Conservation (phyloP, 2,329 filamentous ascomycete species). For the Penicillium sp. region DNA sequence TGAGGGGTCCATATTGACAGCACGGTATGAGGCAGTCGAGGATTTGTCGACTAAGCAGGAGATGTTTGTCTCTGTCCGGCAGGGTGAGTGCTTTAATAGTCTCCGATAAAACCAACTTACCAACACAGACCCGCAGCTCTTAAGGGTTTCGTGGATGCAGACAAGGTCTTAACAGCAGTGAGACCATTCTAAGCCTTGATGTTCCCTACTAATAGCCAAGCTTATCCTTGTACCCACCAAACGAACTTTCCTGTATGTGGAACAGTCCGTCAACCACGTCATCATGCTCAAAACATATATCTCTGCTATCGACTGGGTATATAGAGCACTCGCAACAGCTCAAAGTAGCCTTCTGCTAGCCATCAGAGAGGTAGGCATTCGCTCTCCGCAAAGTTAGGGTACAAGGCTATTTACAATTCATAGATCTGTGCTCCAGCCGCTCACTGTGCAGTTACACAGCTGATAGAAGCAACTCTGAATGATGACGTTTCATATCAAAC, state of each 20-base stretch:
- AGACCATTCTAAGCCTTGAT: slow-evolving; percentile 22
- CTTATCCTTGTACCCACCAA: slow-evolving; percentile 77
- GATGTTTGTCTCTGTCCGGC: slow-evolving; percentile 77
- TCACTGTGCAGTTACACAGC: slow-evolving; percentile 62
- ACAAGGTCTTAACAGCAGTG: slow-evolving; percentile 78
- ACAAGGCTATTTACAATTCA: slow-evolving; percentile 10
- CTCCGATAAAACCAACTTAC: neutral
- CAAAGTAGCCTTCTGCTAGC: slow-evolving; percentile 67
- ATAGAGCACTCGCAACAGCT: slow-evolving; percentile 69
- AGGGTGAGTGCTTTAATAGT: slow-evolving; percentile 54
- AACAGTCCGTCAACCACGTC: slow-evolving; percentile 84
- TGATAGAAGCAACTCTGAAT: slow-evolving; percentile 76
- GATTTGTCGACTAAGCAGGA: slow-evolving; percentile 83
- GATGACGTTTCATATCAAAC: slow-evolving; percentile 79
- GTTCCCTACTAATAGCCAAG: slow-evolving; percentile 46
- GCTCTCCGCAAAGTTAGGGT: neutral
- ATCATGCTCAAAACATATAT: slow-evolving; percentile 86
- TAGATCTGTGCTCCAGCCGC: slow-evolving; percentile 69
- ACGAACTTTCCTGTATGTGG: slow-evolving; percentile 68
- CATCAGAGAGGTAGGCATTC: slow-evolving; percentile 61
- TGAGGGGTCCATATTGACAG: slow-evolving; percentile 67
- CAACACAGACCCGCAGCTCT: slow-evolving; percentile 58
- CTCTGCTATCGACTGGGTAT: slow-evolving; percentile 68
- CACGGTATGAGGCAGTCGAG: slow-evolving; percentile 80
- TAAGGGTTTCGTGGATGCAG: slow-evolving; percentile 76